Conservation (phyloP, 2,329 filamentous ascomycete genomes). For the Phialophora tarda region DNA sequence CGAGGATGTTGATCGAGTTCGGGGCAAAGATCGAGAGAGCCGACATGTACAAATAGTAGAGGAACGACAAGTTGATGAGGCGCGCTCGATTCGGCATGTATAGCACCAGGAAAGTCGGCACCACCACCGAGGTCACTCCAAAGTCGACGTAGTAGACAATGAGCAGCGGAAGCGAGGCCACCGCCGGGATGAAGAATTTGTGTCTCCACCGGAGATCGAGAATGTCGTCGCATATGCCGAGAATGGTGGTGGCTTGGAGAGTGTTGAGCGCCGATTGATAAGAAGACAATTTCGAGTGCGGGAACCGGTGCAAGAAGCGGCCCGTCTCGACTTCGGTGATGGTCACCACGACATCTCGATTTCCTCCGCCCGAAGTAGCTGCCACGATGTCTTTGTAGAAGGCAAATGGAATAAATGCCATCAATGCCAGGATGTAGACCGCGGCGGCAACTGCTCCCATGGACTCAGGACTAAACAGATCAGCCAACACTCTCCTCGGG, state of each 20-base stretch:
- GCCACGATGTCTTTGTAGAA: constrained; percentile 99
- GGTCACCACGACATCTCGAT: constrained; percentile 81
- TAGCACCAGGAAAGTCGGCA: constrained; percentile 81
- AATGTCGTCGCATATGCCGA: constrained; percentile 92
- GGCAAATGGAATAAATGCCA: constrained; percentile 92
- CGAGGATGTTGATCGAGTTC: constrained; percentile 99
- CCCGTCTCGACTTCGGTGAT: constrained; percentile 77
- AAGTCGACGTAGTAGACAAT: constrained; percentile 99
- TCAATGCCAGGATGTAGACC: constrained; percentile 86
- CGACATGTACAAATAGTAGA: constrained; percentile 98
- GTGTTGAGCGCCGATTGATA: constrained; percentile 94
- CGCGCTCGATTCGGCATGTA: constrained; percentile 70
- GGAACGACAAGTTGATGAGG: constrained; percentile 77
- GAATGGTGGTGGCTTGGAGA: constrained; percentile 84
- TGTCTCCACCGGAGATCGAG: constrained; percentile 99
- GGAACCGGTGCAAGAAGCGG: constrained; percentile 86
- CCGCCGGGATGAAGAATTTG: constrained; percentile 96
- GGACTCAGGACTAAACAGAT: constrained; percentile 73
- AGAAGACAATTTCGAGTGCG: constrained; percentile 94
- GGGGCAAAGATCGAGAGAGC: constrained; percentile 96
- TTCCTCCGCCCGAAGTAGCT: constrained; percentile 90
- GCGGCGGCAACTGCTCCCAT: constrained; percentile 95
- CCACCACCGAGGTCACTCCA: constrained; percentile 91
- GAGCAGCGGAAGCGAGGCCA: constrained; percentile 89
- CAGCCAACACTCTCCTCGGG: neutral